Conservation (phyloP, 208 protist species). For the Crithidia sp. region DNA sequence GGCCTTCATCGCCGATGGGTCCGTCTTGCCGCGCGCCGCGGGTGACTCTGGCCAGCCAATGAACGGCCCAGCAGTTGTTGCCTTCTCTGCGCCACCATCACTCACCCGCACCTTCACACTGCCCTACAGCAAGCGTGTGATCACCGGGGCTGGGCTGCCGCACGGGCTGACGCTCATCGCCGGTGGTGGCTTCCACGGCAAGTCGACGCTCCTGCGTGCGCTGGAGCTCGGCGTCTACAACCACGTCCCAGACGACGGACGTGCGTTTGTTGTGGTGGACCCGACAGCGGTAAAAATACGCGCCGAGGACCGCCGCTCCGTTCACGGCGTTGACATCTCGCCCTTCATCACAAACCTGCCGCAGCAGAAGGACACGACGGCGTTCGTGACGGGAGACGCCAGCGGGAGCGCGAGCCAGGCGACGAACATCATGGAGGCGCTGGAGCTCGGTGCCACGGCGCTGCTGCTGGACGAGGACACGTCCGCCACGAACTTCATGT, state of each 20-base stretch:
- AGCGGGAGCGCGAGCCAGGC: conserved; percentile 94
- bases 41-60: conserved; percentile 90
- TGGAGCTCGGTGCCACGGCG: conserved; percentile 88
- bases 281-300: conserved; percentile 92
- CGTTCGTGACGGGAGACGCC: conserved; percentile 79
- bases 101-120: conserved; percentile 72
- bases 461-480: conserved; percentile 97
- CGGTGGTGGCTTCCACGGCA: conserved; percentile 96
- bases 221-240: conserved; percentile 95
- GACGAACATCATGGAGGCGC: conserved; percentile 92
- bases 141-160: conserved; percentile 92
- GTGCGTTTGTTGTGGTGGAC: conserved; percentile 88
- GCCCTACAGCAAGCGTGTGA: conserved; percentile 51
- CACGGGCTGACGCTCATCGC: conserved; percentile 94
- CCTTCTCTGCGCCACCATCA: conserved; percentile 74
- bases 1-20: conserved; percentile 92
- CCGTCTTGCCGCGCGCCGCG: conserved; percentile 88
- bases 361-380: conserved; percentile 62
- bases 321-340: conserved; percentile 92
- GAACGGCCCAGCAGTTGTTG: conserved; percentile 45
- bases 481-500: conserved; percentile 97
- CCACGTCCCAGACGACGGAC: conserved; percentile 92
- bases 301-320: conserved; percentile 91
- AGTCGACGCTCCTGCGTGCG: conserved; percentile 94
- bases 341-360: conserved; percentile 95